Conservation (phyloP, 345 rosid species). For the Populus deltoides region DNA sequence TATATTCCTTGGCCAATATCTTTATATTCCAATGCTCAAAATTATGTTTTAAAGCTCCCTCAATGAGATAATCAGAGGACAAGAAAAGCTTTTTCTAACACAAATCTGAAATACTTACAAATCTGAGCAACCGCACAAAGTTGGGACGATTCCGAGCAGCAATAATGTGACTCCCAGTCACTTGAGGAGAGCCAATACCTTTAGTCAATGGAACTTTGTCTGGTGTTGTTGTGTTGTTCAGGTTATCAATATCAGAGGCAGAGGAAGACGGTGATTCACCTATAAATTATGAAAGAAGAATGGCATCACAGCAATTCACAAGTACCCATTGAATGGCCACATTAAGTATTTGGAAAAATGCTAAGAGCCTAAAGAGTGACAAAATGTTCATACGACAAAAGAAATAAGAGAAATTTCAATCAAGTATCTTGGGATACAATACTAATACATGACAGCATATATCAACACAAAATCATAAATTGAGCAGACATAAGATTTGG, state of each 20-base stretch:
- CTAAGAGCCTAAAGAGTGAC: neutral
- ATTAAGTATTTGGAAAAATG: neutral
- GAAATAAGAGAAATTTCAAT: neutral
- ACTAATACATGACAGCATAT: neutral
- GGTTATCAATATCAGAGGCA: constrained; percentile 91
- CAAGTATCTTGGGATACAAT: neutral
- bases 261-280: constrained; percentile 99
- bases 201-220: constrained; percentile 65
- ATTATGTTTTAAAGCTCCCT: neutral
- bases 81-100: neutral
- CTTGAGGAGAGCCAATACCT: constrained; percentile 71
- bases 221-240: constrained; percentile 63
- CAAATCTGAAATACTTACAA: constrained; percentile 55
- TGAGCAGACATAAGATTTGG: neutral
- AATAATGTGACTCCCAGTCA: constrained; percentile 61
- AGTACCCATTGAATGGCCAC: neutral
- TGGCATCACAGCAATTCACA: constrained; percentile 4
- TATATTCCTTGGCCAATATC: neutral
- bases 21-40: neutral
- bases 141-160: constrained; percentile 61
- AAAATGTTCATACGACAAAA: neutral
- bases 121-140: constrained; percentile 60
- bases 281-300: constrained; percentile 24
- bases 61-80: neutral
- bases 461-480: neutral